Conservation (phyloP, 306 rosid species). For the Spatholobus suberectus region DNA sequence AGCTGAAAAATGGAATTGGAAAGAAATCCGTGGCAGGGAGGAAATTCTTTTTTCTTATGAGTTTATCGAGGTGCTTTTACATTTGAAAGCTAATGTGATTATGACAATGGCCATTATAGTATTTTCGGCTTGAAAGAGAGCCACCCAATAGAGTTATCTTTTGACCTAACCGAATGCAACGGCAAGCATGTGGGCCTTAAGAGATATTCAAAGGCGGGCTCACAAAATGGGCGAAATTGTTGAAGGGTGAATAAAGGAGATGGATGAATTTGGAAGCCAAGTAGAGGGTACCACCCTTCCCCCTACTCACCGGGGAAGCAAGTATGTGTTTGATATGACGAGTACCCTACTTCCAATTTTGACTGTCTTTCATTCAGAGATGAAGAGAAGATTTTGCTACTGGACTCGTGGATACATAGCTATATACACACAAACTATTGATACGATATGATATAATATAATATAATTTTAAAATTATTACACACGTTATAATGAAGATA, state of each 20-base stretch:
- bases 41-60: neutral
- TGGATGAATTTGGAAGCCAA: neutral
- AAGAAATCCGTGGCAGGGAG: too few species aligned
- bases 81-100: neutral
- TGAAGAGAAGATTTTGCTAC: neutral
- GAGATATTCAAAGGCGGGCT: constrained; percentile 19
- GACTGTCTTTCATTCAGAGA: neutral
- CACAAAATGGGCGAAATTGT: neutral
- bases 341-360: neutral
- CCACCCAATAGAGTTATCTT: neutral
- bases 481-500: too few species aligned
- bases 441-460: too few species aligned
- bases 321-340: neutral
- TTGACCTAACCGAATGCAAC: neutral
- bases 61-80: neutral
- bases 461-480: too few species aligned
- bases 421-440: too few species aligned
- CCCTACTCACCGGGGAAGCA: neutral
- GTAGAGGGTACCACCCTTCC: neutral
- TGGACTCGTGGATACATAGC: neutral
- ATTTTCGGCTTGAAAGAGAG: neutral
- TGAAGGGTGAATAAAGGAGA: neutral
- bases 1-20: too few species aligned
- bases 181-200: constrained; percentile 26
- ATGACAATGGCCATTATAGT: neutral